These are phyloP conservation scores for Aureobasidium zeae DNA, from an alignment of 2,329 filamentous ascomycete genomes.

Conservation along the genomic window DNA sequence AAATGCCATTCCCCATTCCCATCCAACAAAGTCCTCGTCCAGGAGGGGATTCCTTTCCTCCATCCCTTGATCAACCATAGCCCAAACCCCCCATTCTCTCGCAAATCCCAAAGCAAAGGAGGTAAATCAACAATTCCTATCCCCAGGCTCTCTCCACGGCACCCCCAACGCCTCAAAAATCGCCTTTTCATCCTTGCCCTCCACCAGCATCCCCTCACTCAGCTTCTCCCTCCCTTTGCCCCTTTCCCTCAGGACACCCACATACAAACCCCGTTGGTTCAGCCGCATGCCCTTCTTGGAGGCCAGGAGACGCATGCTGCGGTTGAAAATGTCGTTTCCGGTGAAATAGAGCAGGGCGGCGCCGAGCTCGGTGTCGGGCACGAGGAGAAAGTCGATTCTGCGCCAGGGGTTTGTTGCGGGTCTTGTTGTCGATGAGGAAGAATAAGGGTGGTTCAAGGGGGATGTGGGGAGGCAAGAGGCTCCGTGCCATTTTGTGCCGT, in stretches of 20 bases:
- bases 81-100: neutral
- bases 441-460: no score
- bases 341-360: constrained; percentile 92
- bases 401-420: constrained; percentile 67
- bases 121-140: constrained; percentile 56
- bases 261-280: constrained; percentile 74
- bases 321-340: constrained; percentile 89
- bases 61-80: no score
- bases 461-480: constrained; percentile 61
- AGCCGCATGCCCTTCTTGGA: constrained; percentile 72
- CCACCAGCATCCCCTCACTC: constrained; percentile 60
- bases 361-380: constrained; percentile 69
- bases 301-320: constrained; percentile 71
- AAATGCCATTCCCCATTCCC: no score
- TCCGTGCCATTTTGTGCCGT: constrained; percentile 80
- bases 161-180: constrained; percentile 79
- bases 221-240: constrained; percentile 51
- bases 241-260: constrained; percentile 54
- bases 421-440: no score
- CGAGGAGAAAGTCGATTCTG: constrained; percentile 74
- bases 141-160: constrained; percentile 69
- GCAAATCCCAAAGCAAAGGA: neutral
- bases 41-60: no score
- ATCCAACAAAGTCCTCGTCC: no score
- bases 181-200: constrained; percentile 63